A percentile compares a stretch with the other conserved stretches of the same genome.
These are phyloP conservation scores for Cordyceps pruinosa DNA, from an alignment of 2,329 filamentous ascomycete genomes.

Conservation along the genomic window DNA sequence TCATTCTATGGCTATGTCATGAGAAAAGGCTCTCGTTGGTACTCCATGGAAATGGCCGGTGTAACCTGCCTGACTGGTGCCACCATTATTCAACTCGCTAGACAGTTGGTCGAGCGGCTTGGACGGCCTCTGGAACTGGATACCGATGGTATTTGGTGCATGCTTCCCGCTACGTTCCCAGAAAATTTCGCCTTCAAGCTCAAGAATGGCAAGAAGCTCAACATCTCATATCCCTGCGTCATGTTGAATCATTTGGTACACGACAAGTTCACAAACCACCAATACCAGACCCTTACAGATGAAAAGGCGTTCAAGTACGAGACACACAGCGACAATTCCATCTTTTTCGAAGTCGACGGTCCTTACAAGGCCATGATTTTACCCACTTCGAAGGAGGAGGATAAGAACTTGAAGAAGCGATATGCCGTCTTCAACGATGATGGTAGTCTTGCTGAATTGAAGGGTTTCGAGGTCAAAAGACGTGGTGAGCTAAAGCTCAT, in stretches of 20 bases:
- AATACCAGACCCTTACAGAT: conserved; percentile 88
- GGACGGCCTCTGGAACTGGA: conserved; percentile 90
- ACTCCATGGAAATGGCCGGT: conserved; percentile 98
- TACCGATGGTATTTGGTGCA: conserved; percentile 99
- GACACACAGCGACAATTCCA: conserved; percentile 96
- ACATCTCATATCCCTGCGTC: conserved; percentile 96
- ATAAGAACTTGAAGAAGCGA: conserved; percentile 98
- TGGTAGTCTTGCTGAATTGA: conserved; percentile 87
- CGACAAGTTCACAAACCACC: conserved; percentile 89
- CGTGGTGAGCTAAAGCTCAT: conserved; percentile 97
- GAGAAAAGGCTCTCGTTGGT: conserved; percentile 98
- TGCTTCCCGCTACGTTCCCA: conserved; percentile 90
- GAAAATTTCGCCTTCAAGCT: conserved; percentile 94
- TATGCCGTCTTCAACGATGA: conserved; percentile 99
- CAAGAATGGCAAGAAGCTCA: conserved; percentile 90
- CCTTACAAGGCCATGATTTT: conserved; percentile 97
- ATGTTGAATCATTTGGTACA: conserved; percentile 99
- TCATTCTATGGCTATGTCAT: conserved; percentile 99
- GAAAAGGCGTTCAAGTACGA: conserved; percentile 79
- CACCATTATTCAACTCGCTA: conserved; percentile 92
- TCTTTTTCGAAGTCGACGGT: conserved; percentile 98
- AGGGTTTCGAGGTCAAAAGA: conserved; percentile 96
- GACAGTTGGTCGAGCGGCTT: conserved; percentile 86
- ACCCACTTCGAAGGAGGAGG: conserved; percentile 95
- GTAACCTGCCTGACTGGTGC: conserved; percentile 96